Evolutionary conservation across 768 basidiomycete genomes (phyloP), one percentile per base, ranked within the genome.

Genomic region (Rhodotorula paludigena): DNA sequence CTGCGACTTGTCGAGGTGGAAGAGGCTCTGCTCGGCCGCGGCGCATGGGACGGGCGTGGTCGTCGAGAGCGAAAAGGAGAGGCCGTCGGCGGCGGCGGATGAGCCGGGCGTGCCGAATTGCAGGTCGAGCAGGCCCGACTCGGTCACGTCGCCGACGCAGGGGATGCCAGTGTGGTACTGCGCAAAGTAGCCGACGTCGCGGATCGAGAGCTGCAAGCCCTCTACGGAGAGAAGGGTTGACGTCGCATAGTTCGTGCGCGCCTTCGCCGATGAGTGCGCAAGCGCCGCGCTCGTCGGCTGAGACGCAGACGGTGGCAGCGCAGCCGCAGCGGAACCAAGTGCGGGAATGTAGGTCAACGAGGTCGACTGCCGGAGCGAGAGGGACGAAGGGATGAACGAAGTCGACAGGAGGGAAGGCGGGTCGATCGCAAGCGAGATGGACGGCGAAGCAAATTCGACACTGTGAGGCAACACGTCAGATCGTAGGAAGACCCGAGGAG

Each of bases 41-140:
- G 38, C 21, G 23, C 51, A n/a, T 8, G 57, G 15, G 23, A 55
- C 28, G 23, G 35, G 18, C 23, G 66, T 35, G 6, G 30, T n/a
- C 12, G 55, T 44, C 5, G 60, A 48, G 38, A 67, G 33, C 36
- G 39, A 14, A 59, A 64, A 41, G 25, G 21, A 41, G 30, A 64
- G 5, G 20, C 45, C 23, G 10, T 45, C 57, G 20, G 38, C 15
- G 20, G 57, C 23, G 2, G 32, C 2, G 16, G 48, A 21, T 18
- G 15, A 5, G 16, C 14, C 11, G 30, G 3, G 2, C 3, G 48
- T 1, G 6, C 70, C 70, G 41, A 71, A 64, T 16, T 52, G 54
- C 20, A 71, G 52, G 56, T 71, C 70, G 63, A 71, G 66, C 35
- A 71, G 33, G 7, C 70, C 70, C 4, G 49, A 41, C 28, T 71